Evolutionary conservation across 768 basidiomycete species (phyloP).

Genomic region (Tulasnella sp.): DNA sequence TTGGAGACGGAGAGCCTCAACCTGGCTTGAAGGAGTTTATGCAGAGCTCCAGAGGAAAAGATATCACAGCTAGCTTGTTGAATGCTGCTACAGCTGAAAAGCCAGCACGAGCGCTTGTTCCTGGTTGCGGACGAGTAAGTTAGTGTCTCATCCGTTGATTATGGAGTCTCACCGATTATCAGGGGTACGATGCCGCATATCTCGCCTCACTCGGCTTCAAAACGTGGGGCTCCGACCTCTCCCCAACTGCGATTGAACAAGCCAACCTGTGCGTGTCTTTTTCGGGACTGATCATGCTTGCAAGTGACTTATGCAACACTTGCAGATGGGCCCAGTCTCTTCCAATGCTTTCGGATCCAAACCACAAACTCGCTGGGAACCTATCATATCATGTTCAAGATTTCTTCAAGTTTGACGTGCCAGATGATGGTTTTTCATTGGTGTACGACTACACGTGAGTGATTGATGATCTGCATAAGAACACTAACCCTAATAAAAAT

Average conservation of each 20-base stretch:
- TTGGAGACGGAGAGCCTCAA: constrained; percentile 40
- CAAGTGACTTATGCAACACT: too few relatives aligned
- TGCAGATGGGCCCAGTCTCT: background rate
- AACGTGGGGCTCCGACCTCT: constrained; percentile 42
- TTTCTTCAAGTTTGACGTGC: constrained; percentile 40
- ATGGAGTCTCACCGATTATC: background rate
- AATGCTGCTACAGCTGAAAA: constrained; percentile 32
- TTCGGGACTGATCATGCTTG: too few relatives aligned
- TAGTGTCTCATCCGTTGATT: background rate
- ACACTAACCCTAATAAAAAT: background rate
- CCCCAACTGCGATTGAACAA: constrained; percentile 37
- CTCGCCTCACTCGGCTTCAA: constrained; percentile 40
- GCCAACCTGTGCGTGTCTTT: constrained; percentile 32
- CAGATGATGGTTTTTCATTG: constrained; percentile 34
- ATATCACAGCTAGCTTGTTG: constrained; percentile 29
- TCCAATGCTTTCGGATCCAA: constrained; percentile 18
- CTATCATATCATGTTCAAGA: constrained; percentile 30
- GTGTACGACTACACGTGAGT: constrained; percentile 51
- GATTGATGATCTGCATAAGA: background rate
- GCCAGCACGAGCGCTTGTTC: constrained; percentile 41
- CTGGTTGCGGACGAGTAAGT: constrained; percentile 42
- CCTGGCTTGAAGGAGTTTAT: too few relatives aligned
- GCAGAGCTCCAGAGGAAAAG: constrained; percentile 2
- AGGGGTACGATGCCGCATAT: constrained; percentile 50
- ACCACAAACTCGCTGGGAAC: constrained; percentile 18